phyloP scores from a whole-genome alignment of 768 basidiomycete genomes.

The Lactifluus pinguis region DNA sequence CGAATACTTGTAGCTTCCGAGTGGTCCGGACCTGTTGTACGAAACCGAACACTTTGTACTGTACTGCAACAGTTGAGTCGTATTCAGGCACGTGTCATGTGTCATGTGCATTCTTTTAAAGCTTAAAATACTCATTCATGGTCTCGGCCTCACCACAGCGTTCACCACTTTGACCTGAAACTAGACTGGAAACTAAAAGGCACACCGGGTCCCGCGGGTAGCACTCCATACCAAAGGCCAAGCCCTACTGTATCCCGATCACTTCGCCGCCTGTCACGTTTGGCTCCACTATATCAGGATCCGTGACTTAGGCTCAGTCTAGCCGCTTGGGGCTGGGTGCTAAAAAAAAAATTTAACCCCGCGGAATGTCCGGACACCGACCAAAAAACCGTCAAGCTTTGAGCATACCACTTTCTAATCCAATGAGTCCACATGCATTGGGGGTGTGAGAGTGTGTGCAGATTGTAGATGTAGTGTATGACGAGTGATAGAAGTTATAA shows the following conservation, averaged over 20 bases:
- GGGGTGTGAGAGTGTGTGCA: conserved; percentile 3
- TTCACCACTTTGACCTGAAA: background rate
- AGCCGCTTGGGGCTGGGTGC: conserved; percentile 10
- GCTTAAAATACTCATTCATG: conserved; percentile 3
- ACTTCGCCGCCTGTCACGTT: conserved; percentile 12
- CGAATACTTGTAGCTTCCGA: background rate
- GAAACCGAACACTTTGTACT: background rate
- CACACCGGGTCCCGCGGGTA: conserved; percentile 1
- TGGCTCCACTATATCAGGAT: conserved; percentile 1
- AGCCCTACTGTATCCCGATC: conserved; percentile 2
- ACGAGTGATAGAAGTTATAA: conserved; percentile 20
- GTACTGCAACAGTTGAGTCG: background rate
- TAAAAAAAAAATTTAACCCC: conserved; percentile 15
- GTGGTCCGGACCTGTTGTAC: conserved; percentile 4
- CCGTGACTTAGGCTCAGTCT: conserved; percentile 11
- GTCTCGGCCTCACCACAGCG: no score
- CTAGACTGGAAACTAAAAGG: background rate
- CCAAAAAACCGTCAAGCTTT: background rate
- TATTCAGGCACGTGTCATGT: conserved; percentile 9
- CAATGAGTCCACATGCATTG: conserved; percentile 23
- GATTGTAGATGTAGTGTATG: conserved; percentile 26
- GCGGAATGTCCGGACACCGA: conserved; percentile 5
- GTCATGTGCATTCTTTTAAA: background rate
- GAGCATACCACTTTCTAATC: background rate
- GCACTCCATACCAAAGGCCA: background rate